phyloP scores from a whole-genome alignment of 2,329 filamentous ascomycete genomes.

The Penicillium olsonii region DNA sequence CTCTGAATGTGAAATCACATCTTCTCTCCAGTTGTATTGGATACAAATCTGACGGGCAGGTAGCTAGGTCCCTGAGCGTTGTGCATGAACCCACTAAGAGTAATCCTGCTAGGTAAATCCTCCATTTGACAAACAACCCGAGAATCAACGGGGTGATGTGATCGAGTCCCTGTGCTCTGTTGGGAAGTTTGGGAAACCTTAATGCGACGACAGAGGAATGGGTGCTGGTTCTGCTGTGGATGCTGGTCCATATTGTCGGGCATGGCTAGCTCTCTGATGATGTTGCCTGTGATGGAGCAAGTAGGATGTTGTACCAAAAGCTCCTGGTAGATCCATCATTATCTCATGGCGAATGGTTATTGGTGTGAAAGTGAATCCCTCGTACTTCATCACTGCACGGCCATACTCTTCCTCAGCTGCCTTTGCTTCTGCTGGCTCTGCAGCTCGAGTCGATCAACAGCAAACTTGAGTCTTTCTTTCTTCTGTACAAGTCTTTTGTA shows the following conservation, averaged over 20 bases:
- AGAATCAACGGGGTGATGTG: too few species aligned
- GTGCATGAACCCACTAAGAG: too few species aligned
- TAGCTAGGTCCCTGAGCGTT: not conserved
- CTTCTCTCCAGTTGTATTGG: constrained; percentile 26
- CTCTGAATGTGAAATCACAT: constrained; percentile 22
- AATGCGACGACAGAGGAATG: too few species aligned
- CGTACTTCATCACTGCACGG: constrained; percentile 45
- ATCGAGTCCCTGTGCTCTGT: too few species aligned
- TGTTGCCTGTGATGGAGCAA: not conserved
- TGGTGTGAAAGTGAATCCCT: not conserved
- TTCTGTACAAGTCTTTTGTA: constrained; percentile 73
- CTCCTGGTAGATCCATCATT: not conserved
- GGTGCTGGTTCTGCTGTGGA: too few species aligned
- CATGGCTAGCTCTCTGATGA: too few species aligned
- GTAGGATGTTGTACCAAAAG: not conserved
- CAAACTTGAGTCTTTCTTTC: constrained; percentile 82
- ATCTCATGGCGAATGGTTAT: not conserved
- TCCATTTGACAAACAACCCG: too few species aligned
- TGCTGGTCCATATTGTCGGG: too few species aligned
- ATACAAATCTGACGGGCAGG: not conserved
- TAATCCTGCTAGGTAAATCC: too few species aligned
- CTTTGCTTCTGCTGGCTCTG: constrained; percentile 78
- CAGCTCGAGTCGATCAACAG: constrained; percentile 80
- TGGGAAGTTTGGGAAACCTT: too few species aligned
- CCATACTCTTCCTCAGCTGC: constrained; percentile 73